Base-by-base conservation (phyloP, 768 basidiomycete species). In the Pleurotus eryngii region DNA sequence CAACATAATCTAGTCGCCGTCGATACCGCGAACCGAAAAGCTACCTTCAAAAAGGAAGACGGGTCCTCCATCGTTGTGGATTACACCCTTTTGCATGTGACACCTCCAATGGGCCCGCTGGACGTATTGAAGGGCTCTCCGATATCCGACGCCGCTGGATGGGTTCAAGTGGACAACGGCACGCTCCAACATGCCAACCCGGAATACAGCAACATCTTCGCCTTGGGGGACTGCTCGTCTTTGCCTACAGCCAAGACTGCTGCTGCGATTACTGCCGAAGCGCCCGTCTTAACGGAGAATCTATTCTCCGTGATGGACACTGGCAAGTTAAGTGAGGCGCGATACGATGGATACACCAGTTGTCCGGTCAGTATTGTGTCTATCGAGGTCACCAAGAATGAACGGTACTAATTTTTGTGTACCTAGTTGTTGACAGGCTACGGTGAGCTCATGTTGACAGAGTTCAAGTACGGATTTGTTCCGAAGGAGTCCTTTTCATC, bases 201-300 rank as follows among this genome's bases (percentile, higher is more conserved):
- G 18, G 81, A 85, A 64, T 90, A 77, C 65, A 73, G 76, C 40
- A 98, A 97, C 69, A 81, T 98, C 27, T 98, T 95, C 70, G 81
- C 92, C 6, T 67, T 98, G 9, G 96, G 96, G n/a, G 96, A 99
- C 68, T 90, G 90, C 65, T 90, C 92, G 20, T 90, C 87, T 37
- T 72, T 97, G 26, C 96, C 96, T 6, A 98, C 94, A 24, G 93
- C 91, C 70, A 99, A 96, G 80, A 99, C 96, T 0, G 92, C 90
- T 0, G 95, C 96, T 12, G 96, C 95, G 4, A 89, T 98, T 65
- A 93, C 91, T 2, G 85, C 84, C 0, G 93, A 99, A 70, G 86
- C 90, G 1, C 96, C 96, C 9, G 87, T 99, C 4, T 79, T 98
- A 46, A 83, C 87, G 1, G 91, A 98, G 72, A 98, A 98, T 72